A percentile compares a stretch with the other conserved stretches of the same genome.
These are phyloP conservation scores for Podila minutissima DNA, from an alignment of 192 early-diverging fungal genomes.

Conservation along the genomic window DNA sequence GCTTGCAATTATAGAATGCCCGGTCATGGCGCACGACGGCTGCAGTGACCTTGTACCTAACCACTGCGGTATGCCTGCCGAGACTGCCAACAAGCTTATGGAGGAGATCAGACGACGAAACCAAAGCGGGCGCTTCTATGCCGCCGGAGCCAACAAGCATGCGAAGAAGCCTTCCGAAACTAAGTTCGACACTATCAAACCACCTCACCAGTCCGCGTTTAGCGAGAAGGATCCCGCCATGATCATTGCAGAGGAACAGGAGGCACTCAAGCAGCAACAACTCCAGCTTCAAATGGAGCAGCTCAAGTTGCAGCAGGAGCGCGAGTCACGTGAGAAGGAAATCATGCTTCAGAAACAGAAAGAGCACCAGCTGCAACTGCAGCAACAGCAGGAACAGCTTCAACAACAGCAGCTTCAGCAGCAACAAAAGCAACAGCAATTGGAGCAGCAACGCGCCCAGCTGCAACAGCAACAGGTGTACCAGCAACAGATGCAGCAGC, in stretches of 20 bases:
- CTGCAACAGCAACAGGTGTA: conserved; percentile 56
- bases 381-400: conserved; percentile 26
- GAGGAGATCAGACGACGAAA: conserved; percentile 75
- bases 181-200: conserved; percentile 51
- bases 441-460: conserved; percentile 25
- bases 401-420: conserved; percentile 40
- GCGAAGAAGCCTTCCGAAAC: conserved; percentile 26
- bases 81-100: conserved; percentile 86
- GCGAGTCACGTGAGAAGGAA: conserved; percentile 25
- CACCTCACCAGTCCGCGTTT: conserved; percentile 48
- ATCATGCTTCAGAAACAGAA: conserved; percentile 16
- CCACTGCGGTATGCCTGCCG: conserved; percentile 90
- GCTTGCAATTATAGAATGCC: conserved; percentile 70
- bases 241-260: conserved; percentile 24
- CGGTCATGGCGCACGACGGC: conserved; percentile 79
- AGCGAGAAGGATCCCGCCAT: conserved; percentile 22
- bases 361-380: conserved; percentile 6
- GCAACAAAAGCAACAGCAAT: conserved; percentile 39
- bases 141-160: conserved; percentile 15
- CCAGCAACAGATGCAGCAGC: conserved; percentile 48
- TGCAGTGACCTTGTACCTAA: conserved; percentile 90
- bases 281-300: conserved; percentile 49
- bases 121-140: conserved; percentile 21
- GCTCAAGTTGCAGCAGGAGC: conserved; percentile 36
- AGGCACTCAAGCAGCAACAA: background rate